Percentiles rank a stretch among this genome's conserved stretches.
These are phyloP conservation scores for Stephania japonica DNA, from an alignment of 164 flowering plant genomes.

Conservation along the genomic window DNA sequence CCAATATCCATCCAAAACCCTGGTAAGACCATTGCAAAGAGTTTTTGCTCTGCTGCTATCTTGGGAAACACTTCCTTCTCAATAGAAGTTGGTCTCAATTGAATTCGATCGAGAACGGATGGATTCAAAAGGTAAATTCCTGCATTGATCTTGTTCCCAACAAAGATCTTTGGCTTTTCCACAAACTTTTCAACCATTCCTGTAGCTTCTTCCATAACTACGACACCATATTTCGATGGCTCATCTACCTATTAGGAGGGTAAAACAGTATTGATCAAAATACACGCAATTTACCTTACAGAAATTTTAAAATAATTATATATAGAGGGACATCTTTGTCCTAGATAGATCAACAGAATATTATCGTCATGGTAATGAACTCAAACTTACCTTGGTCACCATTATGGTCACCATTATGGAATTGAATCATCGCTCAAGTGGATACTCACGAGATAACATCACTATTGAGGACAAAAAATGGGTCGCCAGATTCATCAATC, in stretches of 20 bases:
- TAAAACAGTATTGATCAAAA: background rate
- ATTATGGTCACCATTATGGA: conserved; percentile 96
- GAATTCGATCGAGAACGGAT: conserved; percentile 83
- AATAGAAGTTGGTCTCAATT: conserved; percentile 82
- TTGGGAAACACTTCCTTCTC: conserved; percentile 94
- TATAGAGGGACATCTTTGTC: background rate
- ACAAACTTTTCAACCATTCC: conserved; percentile 88
- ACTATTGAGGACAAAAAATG: conserved; percentile 98
- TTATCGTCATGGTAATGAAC: background rate
- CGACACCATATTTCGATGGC: conserved; percentile 97
- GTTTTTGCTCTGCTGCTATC: conserved; percentile 73
- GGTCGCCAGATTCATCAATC: conserved; percentile 80
- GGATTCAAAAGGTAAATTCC: conserved; percentile 94
- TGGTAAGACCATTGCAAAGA: conserved; percentile 91
- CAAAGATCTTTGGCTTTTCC: conserved; percentile 89
- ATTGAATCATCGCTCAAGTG: conserved; percentile 79
- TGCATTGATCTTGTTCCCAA: conserved; percentile 97
- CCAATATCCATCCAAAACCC: conserved; percentile 99
- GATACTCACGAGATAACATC: conserved; percentile 98
- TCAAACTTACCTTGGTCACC: conserved; percentile 85
- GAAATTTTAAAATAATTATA: background rate
- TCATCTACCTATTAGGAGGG: conserved; percentile 70
- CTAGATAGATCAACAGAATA: background rate
- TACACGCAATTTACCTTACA: background rate
- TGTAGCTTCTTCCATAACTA: conserved; percentile 78